Base-by-base conservation (phyloP, 352 stramenopile species). In the Globisporangium parvum region DNA sequence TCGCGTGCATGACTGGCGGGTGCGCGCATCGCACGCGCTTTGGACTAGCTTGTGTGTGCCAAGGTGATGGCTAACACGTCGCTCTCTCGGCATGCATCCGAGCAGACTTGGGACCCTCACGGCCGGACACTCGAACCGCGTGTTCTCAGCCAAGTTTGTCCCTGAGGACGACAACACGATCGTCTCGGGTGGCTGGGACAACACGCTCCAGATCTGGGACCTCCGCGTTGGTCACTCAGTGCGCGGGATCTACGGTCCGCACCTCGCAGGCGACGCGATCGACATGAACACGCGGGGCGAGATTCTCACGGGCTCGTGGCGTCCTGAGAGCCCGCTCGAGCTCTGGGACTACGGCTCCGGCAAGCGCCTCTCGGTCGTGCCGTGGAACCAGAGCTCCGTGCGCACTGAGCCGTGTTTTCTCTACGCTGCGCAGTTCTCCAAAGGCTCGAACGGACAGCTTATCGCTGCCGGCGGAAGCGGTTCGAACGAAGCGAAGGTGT, bases 151-250 rank as follows among this genome's bases (percentile, higher is more conserved):
- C 66, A 96, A 96, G 69, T 96, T 95, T 44, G 66, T 74, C 57
- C 86, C 83, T 10, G 58, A 87, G 46, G 81, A 92, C 41, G 78
- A 93, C 55, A 88, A 93, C 73, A 71, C 73, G 47, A 68, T 96
- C 39, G 59, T 97, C 14, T 93, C 85, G 8, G 90, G 89, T 11
- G 88, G 90, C 21, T 97, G 90, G 90, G 90, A 97, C 65, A 96
- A 97, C 77, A 97, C 87, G 40, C 63, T 97, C 2, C 90, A 96
- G 73, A 95, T 97, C 62, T 97, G 90, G 90, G 90, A 97, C 55
- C 58, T 91, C 24, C 78, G 90, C 35, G 75, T 70, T 6, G 88
- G 87, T n/a, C 67, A 95, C 62, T 91, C 87, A 6, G 88, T 96
- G 39, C 85, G 85, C 37, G 80, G 77, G 31, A 94, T 97, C 61